Percentiles rank a stretch among this genome's conserved stretches.
These are phyloP conservation scores for Talaromyces piceae DNA, from an alignment of 2,329 filamentous ascomycete species.

Conservation along the genomic window DNA sequence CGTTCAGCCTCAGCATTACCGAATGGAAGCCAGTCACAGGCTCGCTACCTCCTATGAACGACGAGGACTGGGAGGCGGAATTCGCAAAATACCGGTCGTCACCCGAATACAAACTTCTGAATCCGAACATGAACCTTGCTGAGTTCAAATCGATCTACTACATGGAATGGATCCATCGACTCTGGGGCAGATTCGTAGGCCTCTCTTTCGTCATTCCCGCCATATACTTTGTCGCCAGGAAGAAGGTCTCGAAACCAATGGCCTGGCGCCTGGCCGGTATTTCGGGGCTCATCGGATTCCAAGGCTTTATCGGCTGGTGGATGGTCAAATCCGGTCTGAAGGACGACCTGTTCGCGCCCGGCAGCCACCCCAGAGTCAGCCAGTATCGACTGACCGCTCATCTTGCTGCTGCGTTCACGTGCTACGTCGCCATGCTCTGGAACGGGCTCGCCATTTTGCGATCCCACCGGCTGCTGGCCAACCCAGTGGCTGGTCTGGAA, in stretches of 20 bases:
- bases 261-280: conserved; percentile 73
- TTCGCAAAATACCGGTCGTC: conserved; percentile 88
- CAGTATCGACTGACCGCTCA: conserved; percentile 91
- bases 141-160: conserved; percentile 99
- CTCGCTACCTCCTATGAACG: conserved; percentile 71
- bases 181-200: conserved; percentile 90
- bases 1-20: conserved; percentile 81
- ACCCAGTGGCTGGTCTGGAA: conserved; percentile 56
- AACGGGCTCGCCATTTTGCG: conserved; percentile 80
- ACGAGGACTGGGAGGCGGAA: conserved; percentile 80
- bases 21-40: conserved; percentile 98
- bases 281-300: conserved; percentile 81
- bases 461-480: conserved; percentile 61
- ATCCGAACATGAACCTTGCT: conserved; percentile 81
- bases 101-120: conserved; percentile 86
- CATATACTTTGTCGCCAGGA: conserved; percentile 75
- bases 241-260: conserved; percentile 71
- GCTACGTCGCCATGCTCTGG: conserved; percentile 91
- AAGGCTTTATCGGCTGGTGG: conserved; percentile 97
- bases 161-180: conserved; percentile 96
- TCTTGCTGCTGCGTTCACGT: conserved; percentile 80
- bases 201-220: conserved; percentile 83
- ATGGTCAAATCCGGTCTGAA: conserved; percentile 97
- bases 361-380: conserved; percentile 82
- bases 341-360: conserved; percentile 88